Evolutionary conservation across 1,284 basidiomycete genomes (phyloP).

Genomic region (Ganoderma resinaceum): DNA sequence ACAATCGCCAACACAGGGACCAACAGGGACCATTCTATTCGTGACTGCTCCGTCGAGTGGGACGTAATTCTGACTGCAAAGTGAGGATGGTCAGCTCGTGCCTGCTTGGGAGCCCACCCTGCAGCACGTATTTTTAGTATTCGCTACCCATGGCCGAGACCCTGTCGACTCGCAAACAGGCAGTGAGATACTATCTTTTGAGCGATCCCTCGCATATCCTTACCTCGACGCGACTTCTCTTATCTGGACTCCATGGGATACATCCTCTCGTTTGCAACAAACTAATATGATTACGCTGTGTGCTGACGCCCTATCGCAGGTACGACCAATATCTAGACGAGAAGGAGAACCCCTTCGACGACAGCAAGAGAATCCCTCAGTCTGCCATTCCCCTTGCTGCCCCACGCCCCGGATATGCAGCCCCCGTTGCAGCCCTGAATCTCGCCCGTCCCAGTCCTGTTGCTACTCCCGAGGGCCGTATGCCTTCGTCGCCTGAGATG

Average conservation of each 20-base stretch:
- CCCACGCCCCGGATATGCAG: constrained; percentile 75
- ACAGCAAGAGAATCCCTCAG: constrained; percentile 47
- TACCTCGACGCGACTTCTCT: background rate
- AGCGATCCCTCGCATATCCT: background rate
- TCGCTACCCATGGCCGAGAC: background rate
- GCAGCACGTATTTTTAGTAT: background rate
- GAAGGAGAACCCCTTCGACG: constrained; percentile 52
- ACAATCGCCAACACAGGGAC: background rate
- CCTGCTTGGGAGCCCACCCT: background rate
- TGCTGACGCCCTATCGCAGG: constrained; percentile 42
- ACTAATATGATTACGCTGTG: background rate
- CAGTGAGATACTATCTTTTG: background rate
- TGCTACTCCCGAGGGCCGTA: constrained; percentile 45
- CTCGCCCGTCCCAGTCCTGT: constrained; percentile 55
- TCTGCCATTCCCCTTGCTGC: constrained; percentile 61
- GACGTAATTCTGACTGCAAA: background rate
- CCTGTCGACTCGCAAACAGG: background rate
- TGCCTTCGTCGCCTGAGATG: constrained; percentile 45
- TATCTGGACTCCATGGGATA: background rate
- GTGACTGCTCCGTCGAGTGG: background rate
- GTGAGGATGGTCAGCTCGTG: background rate
- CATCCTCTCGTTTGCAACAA: background rate
- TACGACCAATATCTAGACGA: constrained; percentile 68
- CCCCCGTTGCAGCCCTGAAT: constrained; percentile 68
- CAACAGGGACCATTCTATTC: background rate